These are phyloP conservation scores for Rhodotorula kratochvilovae DNA, from an alignment of 768 basidiomycete genomes.

Conservation along the genomic window DNA sequence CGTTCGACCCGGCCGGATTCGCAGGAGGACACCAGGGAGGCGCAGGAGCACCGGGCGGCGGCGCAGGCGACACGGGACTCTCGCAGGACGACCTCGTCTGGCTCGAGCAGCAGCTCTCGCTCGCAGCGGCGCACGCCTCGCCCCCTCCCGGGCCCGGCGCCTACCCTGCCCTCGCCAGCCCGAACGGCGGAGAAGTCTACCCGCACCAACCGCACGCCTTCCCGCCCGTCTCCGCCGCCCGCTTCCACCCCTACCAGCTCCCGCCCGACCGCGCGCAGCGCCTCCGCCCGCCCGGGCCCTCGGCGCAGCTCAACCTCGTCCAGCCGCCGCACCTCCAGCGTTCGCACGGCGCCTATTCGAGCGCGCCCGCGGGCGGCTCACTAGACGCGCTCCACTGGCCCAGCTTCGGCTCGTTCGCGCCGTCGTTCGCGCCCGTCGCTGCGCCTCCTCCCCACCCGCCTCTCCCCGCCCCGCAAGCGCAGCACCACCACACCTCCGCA, in stretches of 20 bases:
- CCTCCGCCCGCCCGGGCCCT: not conserved
- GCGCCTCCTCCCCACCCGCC: not conserved
- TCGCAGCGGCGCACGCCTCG: not conserved
- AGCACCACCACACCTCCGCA: not conserved
- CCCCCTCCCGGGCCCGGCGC: not conserved
- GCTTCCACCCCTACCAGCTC: conserved; percentile 30
- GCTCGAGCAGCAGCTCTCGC: conserved; percentile 15
- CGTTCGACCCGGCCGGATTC: not conserved
- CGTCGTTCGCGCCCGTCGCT: conserved; percentile 1
- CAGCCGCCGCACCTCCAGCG: not conserved
- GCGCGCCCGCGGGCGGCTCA: not conserved
- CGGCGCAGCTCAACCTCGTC: not conserved
- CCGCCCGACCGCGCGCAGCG: not conserved
- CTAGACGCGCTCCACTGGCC: not conserved
- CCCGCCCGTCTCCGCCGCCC: conserved; percentile 17
- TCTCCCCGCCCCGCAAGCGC: no score
- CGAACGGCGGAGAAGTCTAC: not conserved
- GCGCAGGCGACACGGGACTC: not conserved
- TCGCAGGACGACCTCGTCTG: not conserved
- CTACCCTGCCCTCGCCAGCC: not conserved
- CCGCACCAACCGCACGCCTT: conserved; percentile 19
- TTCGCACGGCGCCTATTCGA: not conserved
- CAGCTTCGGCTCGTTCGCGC: not conserved
- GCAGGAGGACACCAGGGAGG: not conserved
- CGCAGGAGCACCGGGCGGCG: not conserved